Conservation (phyloP, 495 filamentous ascomycete species). For the Penicillium verhagenii region DNA sequence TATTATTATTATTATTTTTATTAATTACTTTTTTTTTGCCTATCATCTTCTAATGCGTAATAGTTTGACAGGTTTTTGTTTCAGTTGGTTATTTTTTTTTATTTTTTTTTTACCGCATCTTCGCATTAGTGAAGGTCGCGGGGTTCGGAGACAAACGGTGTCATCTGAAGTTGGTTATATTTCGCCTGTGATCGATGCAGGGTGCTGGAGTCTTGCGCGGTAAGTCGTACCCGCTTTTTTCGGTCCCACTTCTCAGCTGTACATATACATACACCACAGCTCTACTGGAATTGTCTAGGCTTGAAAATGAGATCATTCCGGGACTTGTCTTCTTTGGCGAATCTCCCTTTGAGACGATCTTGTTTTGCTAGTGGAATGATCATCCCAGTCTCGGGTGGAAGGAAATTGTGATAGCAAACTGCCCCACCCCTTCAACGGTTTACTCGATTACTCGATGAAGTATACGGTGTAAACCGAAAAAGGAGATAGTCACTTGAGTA, state of each 20-base stretch:
- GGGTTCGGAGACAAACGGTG: constrained; percentile 26
- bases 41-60: too few species aligned
- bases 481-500: constrained; percentile 4
- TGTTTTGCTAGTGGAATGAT: neutral
- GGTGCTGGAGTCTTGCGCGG: constrained; percentile 29
- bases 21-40: constrained; percentile 1
- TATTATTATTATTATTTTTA: neutral
- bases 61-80: too few species aligned
- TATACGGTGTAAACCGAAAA: constrained; percentile 10
- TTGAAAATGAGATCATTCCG: neutral
- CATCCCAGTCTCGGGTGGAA: constrained; percentile 7
- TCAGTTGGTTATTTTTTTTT: neutral
- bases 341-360: neutral
- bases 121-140: constrained; percentile 15
- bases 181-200: constrained; percentile 37
- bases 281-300: neutral
- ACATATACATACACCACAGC: too few species aligned
- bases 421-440: neutral
- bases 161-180: constrained; percentile 25
- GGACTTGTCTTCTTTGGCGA: neutral
- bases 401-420: constrained; percentile 9
- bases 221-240: constrained; percentile 25
- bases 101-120: constrained; percentile 4
- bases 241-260: neutral
- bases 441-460: constrained; percentile 15